These are phyloP conservation scores for Coelastrella sp. DNA, from an alignment of 139 green algal genomes.

Conservation along the genomic window DNA sequence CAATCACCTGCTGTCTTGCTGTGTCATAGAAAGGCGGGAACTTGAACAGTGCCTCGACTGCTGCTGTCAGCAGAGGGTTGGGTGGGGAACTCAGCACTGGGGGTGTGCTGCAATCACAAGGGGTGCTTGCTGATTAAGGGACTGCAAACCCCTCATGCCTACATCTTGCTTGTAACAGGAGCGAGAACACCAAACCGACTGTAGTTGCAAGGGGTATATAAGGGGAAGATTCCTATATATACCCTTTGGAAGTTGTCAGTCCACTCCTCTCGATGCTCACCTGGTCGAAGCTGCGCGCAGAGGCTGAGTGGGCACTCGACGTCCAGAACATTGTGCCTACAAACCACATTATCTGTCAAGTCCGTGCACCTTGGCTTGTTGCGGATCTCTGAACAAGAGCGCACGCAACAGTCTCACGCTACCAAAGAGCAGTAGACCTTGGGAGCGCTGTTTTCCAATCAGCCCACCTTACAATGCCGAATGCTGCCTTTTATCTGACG, in stretches of 20 bases:
- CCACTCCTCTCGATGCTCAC: background rate
- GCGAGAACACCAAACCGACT: no score
- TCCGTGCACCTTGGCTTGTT: background rate
- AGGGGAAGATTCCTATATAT: no score
- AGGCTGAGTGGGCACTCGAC: background rate
- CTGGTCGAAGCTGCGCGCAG: constrained; percentile 25
- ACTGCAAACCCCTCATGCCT: no score
- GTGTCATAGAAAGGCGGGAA: constrained; percentile 76
- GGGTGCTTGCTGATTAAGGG: background rate
- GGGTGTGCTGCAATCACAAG: background rate
- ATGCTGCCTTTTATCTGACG: no score
- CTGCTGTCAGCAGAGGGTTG: constrained; percentile 57
- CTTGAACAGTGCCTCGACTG: constrained; percentile 76
- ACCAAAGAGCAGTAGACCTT: no score
- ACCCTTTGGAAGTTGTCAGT: no score
- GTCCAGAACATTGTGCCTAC: background rate
- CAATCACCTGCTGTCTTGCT: constrained; percentile 45
- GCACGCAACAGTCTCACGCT: background rate
- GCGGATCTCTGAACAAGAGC: background rate
- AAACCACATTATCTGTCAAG: background rate
- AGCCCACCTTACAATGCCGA: no score
- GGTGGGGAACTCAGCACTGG: constrained; percentile 7
- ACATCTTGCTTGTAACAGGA: no score
- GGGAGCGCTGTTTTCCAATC: no score
- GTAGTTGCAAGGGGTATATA: no score